phyloP scores from a whole-genome alignment of 1,284 basidiomycete species.

The Naganishia sp. region DNA sequence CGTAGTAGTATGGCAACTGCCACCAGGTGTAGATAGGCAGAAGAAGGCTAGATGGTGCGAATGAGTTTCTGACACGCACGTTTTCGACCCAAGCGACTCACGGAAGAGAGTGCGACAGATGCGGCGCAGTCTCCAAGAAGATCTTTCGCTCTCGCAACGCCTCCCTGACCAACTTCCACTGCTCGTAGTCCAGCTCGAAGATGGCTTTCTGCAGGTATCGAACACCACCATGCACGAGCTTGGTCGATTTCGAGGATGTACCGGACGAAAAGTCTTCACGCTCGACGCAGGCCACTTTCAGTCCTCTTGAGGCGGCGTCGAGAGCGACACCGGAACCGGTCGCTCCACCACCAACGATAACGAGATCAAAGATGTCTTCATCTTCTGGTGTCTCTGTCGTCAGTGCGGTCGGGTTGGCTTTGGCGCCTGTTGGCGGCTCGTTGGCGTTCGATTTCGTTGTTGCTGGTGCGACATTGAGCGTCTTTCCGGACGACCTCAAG shows the following conservation, averaged over 20 bases:
- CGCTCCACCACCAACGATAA: conserved; percentile 87
- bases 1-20: conserved; percentile 96
- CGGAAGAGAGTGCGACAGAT: conserved; percentile 87
- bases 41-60: conserved; percentile 44
- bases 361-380: conserved; percentile 68
- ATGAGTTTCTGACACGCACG: not conserved
- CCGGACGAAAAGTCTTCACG: conserved; percentile 89
- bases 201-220: conserved; percentile 96
- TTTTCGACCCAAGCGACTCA: conserved; percentile 34
- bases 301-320: conserved; percentile 86
- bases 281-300: conserved; percentile 92
- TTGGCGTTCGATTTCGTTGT: conserved; percentile 43
- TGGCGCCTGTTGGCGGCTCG: conserved; percentile 37
- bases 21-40: conserved; percentile 68
- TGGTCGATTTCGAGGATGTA: conserved; percentile 97
- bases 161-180: conserved; percentile 94
- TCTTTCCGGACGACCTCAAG: conserved; percentile 50
- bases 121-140: conserved; percentile 94
- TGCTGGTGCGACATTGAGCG: conserved; percentile 38
- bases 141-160: conserved; percentile 90
- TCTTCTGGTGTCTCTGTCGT: conserved; percentile 40
- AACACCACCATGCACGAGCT: conserved; percentile 96
- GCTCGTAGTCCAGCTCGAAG: conserved; percentile 90
- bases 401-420: conserved; percentile 38
- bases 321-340: conserved; percentile 92